Evolutionary conservation across 352 stramenopile genomes (phyloP), one percentile per base, ranked within the genome.

Genomic region (Pythium rhizo-oryzae): DNA sequence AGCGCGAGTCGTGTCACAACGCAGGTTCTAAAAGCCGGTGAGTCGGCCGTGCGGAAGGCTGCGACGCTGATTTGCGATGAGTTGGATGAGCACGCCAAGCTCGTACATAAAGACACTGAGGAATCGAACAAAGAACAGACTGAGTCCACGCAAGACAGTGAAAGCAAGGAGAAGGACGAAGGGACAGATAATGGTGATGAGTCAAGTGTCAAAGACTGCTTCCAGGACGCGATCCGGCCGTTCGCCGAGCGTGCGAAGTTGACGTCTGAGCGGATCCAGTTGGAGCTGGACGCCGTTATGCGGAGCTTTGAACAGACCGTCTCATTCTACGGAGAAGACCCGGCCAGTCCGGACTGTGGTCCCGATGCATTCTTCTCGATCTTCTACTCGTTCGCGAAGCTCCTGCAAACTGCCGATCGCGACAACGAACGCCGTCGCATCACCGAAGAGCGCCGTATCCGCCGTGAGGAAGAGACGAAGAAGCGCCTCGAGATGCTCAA

Each of bases 361-460:
- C 87, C 87, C 0, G 85, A 95, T 41, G 71, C 81, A 12, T 95
- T 95, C 61, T 95, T 95, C 64, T 93, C 85, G 19, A 91, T 95
- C 55, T 93, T 95, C 28, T 90, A 92, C 52, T 93, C 85, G 59
- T 93, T 93, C 65, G 84, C 84, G 8, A 93, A 95, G 72, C 72
- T 93, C 23, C 68, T 95, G 47, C 85, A 93, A 73, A 84, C 84
- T 0, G 87, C 87, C 0, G 87, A 93, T 59, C 87, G 85, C 19
- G 87, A 95, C 62, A 95, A 95, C 35, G 87, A 95, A 64, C 87
- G 87, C 52, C 92, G 92, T 59, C 87, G 85, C 18, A 91, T 93
- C 63, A 81, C 87, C 4, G 87, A 95, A 61, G 85, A 93, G 71
- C 82, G 85, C 12, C 83, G 79, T 24, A 71, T 93, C 43, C 87